Base-by-base conservation (phyloP, 2,329 filamentous ascomycete genomes). In the Curvularia verruculosa region DNA sequence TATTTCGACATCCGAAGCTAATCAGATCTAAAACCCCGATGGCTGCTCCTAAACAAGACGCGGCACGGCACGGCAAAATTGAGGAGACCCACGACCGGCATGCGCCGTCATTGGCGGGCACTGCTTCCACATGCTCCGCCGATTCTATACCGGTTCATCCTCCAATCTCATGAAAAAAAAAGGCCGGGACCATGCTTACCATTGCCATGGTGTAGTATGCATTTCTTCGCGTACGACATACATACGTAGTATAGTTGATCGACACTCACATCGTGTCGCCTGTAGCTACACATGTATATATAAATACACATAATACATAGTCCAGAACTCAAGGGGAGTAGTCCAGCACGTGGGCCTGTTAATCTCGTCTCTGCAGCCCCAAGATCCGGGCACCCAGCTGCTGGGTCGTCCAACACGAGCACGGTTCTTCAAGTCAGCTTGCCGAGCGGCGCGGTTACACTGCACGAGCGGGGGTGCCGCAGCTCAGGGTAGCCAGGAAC, bases 351-450 rank as follows among this genome's bases (percentile, higher is more conserved):
- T 15, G 15, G 15, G 34, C 9, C 15, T n/a, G 34, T 18, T 36
- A 7, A 36, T 36, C 34, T 36, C 15, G 9, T 34, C 34, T 18
- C 34, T 7, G 5, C 34, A 36, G 8, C 2, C 15, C 39, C 52
- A 37, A 43, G 49, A 54, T 36, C 44, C 40, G 19, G 52, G 52
- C 29, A 54, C n/a, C n/a, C n/a, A n/a, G n/a, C n/a, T n/a, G n/a
- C 52, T 47, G n/a, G 19, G 34, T n/a, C 31, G 9, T 34, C 13
- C 7, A 34, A 34, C 31, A 34, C 13, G 31, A n/a, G 31, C 31
- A 8, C 34, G 15, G 34, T n/a, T 8, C 31, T 2, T n/a, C 15
- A 18, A 36, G 6, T 18, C 15, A n/a, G 34, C 15, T 18, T 36
- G 15, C 34, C 34, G 15, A 18, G 34, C 34, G 6, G 15, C 34